Conservation (phyloP, 176 grass and related monocot species). For the Calamus simplicifolius region DNA sequence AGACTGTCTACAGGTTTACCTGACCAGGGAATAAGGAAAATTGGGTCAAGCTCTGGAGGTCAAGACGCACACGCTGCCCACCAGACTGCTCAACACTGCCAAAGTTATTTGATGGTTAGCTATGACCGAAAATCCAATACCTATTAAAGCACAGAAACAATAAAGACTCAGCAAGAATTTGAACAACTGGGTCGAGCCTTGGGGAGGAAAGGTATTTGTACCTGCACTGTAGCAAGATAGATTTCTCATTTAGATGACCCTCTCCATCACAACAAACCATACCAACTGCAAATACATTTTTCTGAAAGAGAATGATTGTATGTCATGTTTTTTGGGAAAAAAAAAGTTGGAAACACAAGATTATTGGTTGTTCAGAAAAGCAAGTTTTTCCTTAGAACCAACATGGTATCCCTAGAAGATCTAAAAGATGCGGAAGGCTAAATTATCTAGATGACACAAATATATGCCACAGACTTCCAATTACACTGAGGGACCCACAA, state of each 20-base stretch:
- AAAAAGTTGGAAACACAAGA: not conserved
- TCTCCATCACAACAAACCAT: constrained; percentile 87
- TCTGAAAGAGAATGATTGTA: constrained; percentile 38
- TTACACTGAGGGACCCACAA: too few relatives aligned
- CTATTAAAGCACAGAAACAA: too few relatives aligned
- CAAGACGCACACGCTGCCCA: constrained; percentile 69
- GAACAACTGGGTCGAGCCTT: not conserved
- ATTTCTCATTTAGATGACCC: constrained; percentile 96
- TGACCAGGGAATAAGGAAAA: constrained; percentile 93
- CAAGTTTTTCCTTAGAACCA: not conserved
- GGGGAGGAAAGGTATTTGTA: constrained; percentile 16
- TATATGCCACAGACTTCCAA: too few relatives aligned
- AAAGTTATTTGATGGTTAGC: constrained; percentile 22
- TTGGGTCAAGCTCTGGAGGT: constrained; percentile 64
- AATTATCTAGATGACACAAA: too few relatives aligned
- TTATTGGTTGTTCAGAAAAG: not conserved
- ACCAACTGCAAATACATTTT: constrained; percentile 84
- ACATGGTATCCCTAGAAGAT: too few relatives aligned
- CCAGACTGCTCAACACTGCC: constrained; percentile 64
- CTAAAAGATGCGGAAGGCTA: too few relatives aligned
- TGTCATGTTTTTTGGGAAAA: not conserved
- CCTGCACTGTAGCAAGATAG: constrained; percentile 89
- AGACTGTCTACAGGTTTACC: constrained; percentile 25
- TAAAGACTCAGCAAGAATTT: too few relatives aligned
- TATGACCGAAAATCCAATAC: not conserved